phyloP scores from a whole-genome alignment of 176 grass and related monocot species.

The Musa beccarii region DNA sequence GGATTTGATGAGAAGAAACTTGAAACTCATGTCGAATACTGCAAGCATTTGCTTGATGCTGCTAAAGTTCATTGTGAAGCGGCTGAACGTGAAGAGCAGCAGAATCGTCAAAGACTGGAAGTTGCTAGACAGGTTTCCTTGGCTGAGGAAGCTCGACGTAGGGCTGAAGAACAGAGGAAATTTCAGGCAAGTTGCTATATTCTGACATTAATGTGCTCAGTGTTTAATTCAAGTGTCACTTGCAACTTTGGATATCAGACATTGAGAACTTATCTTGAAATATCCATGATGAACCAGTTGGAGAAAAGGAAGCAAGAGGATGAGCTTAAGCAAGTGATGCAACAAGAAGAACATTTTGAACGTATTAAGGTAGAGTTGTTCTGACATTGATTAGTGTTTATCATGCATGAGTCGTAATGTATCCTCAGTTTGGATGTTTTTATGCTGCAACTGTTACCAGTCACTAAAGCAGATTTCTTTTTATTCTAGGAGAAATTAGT shows the following conservation, averaged over 20 bases:
- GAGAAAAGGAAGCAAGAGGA: constrained; percentile 95
- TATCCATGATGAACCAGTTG: constrained; percentile 37
- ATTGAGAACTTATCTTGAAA: not conserved
- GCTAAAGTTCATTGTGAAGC: constrained; percentile 92
- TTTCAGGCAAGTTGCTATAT: constrained; percentile 37
- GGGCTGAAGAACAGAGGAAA: constrained; percentile 90
- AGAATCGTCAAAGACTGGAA: constrained; percentile 83
- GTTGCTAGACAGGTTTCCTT: constrained; percentile 87
- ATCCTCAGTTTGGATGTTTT: not conserved
- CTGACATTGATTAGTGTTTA: not conserved
- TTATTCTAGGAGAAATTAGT: not conserved
- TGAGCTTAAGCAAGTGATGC: constrained; percentile 88
- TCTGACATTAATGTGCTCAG: constrained; percentile 15
- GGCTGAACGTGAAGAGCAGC: constrained; percentile 84
- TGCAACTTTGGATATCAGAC: not conserved
- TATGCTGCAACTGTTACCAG: not conserved
- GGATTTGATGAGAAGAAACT: constrained; percentile 98
- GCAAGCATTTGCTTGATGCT: constrained; percentile 88
- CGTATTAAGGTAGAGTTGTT: constrained; percentile 61
- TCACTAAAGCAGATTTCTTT: not conserved
- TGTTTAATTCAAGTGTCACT: not conserved
- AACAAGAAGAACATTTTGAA: constrained; percentile 84
- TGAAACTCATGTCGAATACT: constrained; percentile 91
- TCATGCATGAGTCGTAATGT: not conserved
- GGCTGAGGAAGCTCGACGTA: constrained; percentile 87